Evolutionary conservation across 768 basidiomycete species (phyloP).

Genomic region (Podaxis sp.): DNA sequence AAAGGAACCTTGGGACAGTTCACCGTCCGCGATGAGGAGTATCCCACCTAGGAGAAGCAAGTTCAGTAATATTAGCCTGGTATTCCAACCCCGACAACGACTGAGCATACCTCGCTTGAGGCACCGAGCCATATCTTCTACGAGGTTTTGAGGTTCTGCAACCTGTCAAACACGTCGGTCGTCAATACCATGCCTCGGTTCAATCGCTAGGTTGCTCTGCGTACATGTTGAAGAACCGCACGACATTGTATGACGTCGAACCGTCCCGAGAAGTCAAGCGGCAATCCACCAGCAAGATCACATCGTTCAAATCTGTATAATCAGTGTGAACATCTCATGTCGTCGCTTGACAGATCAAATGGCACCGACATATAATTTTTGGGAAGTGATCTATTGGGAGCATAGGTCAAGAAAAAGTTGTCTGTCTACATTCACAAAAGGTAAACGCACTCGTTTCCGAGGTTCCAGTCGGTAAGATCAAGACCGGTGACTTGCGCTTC

Average conservation of each 20-base stretch:
- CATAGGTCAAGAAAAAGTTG: neutral
- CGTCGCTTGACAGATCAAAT: neutral
- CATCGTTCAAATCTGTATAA: neutral
- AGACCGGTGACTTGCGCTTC: neutral
- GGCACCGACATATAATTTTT: neutral
- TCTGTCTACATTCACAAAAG: neutral
- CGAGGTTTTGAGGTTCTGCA: neutral
- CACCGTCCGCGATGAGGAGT: neutral
- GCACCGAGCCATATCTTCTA: neutral
- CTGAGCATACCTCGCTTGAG: neutral
- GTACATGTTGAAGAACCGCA: neutral
- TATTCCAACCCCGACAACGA: too few relatives aligned
- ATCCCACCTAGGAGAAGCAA: neutral
- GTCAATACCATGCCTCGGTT: neutral
- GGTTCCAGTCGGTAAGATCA: neutral
- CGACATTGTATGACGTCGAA: conserved; percentile 1
- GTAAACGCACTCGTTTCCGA: neutral
- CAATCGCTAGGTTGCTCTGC: neutral
- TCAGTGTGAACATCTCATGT: neutral
- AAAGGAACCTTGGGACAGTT: conserved; percentile 1
- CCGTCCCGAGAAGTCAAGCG: neutral
- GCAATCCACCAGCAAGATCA: neutral
- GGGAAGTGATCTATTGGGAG: neutral
- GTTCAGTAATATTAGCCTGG: neutral
- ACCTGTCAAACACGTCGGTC: neutral